Conservation (phyloP, 129 eudicot species). For the Tanacetum coccineum region DNA sequence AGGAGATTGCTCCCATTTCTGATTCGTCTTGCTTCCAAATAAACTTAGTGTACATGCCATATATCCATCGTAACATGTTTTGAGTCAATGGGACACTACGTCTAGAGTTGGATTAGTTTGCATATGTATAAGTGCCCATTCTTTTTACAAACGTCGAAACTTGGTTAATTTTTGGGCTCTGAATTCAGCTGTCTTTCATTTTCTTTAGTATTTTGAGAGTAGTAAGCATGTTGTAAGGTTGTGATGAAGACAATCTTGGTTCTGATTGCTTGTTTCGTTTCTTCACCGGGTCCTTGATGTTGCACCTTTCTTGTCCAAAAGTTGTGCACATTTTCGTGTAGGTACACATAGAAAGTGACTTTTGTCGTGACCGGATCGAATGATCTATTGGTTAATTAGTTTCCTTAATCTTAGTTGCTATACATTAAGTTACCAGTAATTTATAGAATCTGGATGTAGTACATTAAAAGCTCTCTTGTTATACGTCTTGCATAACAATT, state of each 20-base stretch:
- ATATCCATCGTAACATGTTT: no score
- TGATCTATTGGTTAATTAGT: not conserved
- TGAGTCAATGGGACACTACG: no score
- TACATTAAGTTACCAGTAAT: not conserved
- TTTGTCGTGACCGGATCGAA: not conserved
- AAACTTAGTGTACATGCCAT: no score
- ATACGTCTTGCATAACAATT: not conserved
- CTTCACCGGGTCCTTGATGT: not conserved
- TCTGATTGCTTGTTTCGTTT: not conserved
- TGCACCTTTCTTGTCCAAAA: no score
- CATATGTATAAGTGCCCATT: no score
- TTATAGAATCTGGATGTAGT: not conserved
- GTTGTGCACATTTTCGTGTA: not conserved
- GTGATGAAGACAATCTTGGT: not conserved
- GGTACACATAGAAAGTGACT: not conserved
- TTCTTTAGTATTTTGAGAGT: no score
- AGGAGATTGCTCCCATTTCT: no score
- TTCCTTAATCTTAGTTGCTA: not conserved
- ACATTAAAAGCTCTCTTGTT: not conserved
- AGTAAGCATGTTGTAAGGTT: not conserved
- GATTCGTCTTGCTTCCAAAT: no score
- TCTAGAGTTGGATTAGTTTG: no score
- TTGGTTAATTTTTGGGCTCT: no score
- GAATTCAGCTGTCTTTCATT: not conserved
- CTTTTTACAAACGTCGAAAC: no score